Base-by-base conservation (phyloP, 2,329 filamentous ascomycete genomes). In the Beauveria medogensis region DNA sequence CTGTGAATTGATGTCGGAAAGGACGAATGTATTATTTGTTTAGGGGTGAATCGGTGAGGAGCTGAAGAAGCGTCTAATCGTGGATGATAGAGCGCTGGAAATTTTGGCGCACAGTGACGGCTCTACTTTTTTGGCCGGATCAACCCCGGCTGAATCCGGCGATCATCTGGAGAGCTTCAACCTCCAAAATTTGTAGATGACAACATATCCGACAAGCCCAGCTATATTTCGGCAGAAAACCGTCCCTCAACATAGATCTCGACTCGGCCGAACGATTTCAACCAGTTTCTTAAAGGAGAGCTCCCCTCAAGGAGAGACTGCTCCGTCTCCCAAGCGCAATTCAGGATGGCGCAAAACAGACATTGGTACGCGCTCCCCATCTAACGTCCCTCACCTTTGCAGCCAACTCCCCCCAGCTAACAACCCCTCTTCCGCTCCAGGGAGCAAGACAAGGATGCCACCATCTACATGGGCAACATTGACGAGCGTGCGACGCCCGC, bases 401-500 rank as follows among this genome's bases (percentile, higher is more conserved):
- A 41, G 26, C 24, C 24, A 28, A 43, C 14, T 40, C 18, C 52
- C 37, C 34, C 37, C 37, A 58, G 54, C 37, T 60, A 22, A 47
- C 53, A 37, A 37, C 18, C 34, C 54, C 28, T 26, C 46, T n/a
- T 48, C 44, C 37, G 56, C 59, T n/a, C 20, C 66, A 92, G 89
- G 90, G 91, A 97, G 74, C 93, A 97, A 80, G 93, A 97, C 77
- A 97, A 97, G 76, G 93, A 97, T 77, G 92, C 92, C 68, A 97
- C 94, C 47, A 90, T 97, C 73, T 99, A 99, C 75, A 91, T 97
- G 68, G 94, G 94, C 72, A 97, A 97, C 75, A 91, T 99, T 70
- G 94, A 99, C 78, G 94, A 99, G 80, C 91, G 94, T 74, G 90
- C 94, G 66, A 89, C 88, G 52, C 91, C 96, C 72, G 87, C 89